phyloP scores from a whole-genome alignment of 2,329 filamentous ascomycete genomes.

The Aspergillus sp. region DNA sequence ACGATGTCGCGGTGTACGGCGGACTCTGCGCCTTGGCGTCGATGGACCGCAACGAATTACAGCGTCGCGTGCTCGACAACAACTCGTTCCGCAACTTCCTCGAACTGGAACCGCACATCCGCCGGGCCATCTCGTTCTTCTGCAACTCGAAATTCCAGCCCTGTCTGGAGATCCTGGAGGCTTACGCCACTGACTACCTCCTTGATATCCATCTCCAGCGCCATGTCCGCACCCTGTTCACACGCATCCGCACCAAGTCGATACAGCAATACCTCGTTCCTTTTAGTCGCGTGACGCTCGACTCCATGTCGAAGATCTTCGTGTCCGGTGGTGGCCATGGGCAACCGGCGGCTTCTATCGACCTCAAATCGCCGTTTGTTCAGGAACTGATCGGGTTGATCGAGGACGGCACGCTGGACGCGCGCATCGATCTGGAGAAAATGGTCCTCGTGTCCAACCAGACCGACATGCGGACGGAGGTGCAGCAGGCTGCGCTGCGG shows the following conservation, averaged over 20 bases:
- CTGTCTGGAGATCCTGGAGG: slow-evolving; percentile 79
- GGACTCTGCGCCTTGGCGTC: slow-evolving; percentile 86
- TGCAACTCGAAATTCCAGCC: slow-evolving; percentile 85
- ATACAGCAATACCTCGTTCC: slow-evolving; percentile 91
- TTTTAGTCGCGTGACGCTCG: slow-evolving; percentile 81
- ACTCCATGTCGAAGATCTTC: slow-evolving; percentile 76
- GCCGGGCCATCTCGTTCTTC: slow-evolving; percentile 85
- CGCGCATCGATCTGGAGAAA: slow-evolving; percentile 81
- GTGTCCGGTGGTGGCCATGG: slow-evolving; percentile 42
- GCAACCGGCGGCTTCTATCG: slow-evolving; percentile 58
- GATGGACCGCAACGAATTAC: slow-evolving; percentile 76
- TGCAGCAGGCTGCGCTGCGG: slow-evolving; percentile 69
- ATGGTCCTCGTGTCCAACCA: slow-evolving; percentile 72
- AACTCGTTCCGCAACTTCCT: slow-evolving; percentile 79
- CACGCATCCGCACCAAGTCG: slow-evolving; percentile 78
- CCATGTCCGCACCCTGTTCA: slow-evolving; percentile 70
- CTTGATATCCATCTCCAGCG: slow-evolving; percentile 81
- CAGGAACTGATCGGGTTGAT: slow-evolving; percentile 78
- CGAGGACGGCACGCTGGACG: slow-evolving; percentile 66
- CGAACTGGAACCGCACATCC: slow-evolving; percentile 89
- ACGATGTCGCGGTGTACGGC: slow-evolving; percentile 90
- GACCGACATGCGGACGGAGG: slow-evolving; percentile 62
- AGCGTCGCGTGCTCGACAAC: slow-evolving; percentile 75
- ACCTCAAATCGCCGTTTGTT: slow-evolving; percentile 48
- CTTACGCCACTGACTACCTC: slow-evolving; percentile 81